A percentile compares a stretch with the other conserved stretches of the same genome.
Conservation (phyloP, 2,329 filamentous ascomycete species). For the Penicillium palitans region DNA sequence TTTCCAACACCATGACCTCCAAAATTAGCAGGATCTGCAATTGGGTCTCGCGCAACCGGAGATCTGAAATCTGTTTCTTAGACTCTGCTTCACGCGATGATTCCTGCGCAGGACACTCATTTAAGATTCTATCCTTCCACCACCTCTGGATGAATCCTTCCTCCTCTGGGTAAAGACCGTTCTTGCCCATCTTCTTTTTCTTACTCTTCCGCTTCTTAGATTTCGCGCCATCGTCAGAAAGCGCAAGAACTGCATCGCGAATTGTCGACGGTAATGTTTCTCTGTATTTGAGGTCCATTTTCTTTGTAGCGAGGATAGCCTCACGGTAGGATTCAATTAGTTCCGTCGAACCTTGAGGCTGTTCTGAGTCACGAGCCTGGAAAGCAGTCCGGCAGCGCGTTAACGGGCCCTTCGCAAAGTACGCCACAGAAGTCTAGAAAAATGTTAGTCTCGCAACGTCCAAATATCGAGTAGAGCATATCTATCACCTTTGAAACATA, state of each 20-base stretch:
- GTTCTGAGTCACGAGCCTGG: conserved; percentile 29
- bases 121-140: conserved; percentile 45
- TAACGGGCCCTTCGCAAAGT: conserved; percentile 54
- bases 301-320: conserved; percentile 46
- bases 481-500: conserved; percentile 45
- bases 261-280: conserved; percentile 46
- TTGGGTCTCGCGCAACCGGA: conserved; percentile 51
- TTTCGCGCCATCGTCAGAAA: conserved; percentile 39
- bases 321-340: conserved; percentile 44
- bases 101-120: conserved; percentile 23
- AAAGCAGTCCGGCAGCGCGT: conserved; percentile 47
- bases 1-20: conserved; percentile 49
- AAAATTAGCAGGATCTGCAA: conserved; percentile 52
- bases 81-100: conserved; percentile 39
- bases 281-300: conserved; percentile 50
- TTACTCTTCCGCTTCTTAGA: conserved; percentile 37
- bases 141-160: conserved; percentile 45
- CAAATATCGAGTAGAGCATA: background rate
- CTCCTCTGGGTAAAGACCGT: conserved; percentile 50
- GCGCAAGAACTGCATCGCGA: conserved; percentile 36
- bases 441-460: conserved; percentile 15
- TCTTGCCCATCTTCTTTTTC: conserved; percentile 48
- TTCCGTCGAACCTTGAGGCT: conserved; percentile 25
- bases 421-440: conserved; percentile 49
- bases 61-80: conserved; percentile 44